phyloP scores from a whole-genome alignment of 1,284 basidiomycete genomes.

The Heliocybe sulcata region DNA sequence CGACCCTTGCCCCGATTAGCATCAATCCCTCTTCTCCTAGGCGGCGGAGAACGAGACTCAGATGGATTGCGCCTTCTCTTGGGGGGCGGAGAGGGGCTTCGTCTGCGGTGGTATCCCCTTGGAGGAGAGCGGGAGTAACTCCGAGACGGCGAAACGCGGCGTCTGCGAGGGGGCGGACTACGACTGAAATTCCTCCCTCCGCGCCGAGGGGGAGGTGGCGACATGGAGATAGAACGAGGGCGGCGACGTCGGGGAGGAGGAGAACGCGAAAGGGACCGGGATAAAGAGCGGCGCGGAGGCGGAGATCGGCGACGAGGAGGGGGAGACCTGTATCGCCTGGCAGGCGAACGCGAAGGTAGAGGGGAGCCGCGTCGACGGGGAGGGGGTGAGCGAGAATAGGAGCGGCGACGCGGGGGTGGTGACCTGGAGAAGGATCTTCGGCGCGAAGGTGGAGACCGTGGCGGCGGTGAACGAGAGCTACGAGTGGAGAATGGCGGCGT shows the following conservation, averaged over 20 bases:
- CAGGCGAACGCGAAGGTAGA: background rate
- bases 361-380: background rate
- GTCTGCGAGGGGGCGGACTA: constrained; percentile 43
- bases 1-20: background rate
- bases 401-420: background rate
- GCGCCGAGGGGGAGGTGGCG: constrained; percentile 32
- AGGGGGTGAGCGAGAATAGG: background rate
- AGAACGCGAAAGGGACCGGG: constrained; percentile 19
- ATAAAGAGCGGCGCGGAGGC: constrained; percentile 2
- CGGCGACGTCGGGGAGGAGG: constrained; percentile 37
- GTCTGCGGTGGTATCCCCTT: constrained; percentile 15
- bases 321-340: constrained; percentile 9
- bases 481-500: background rate
- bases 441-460: constrained; percentile 12
- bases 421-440: constrained; percentile 5
- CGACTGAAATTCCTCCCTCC: constrained; percentile 37
- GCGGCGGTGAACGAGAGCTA: constrained; percentile 5
- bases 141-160: constrained; percentile 37
- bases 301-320: constrained; percentile 3
- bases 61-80: constrained; percentile 5
- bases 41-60: constrained; percentile 18
- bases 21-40: constrained; percentile 19
- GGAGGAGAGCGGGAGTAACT: constrained; percentile 15
- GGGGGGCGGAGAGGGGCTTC: constrained; percentile 13
- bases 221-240: constrained; percentile 38